These are phyloP conservation scores for Podosphaera leucotricha DNA, from an alignment of 2,329 filamentous ascomycete genomes.

Conservation along the genomic window DNA sequence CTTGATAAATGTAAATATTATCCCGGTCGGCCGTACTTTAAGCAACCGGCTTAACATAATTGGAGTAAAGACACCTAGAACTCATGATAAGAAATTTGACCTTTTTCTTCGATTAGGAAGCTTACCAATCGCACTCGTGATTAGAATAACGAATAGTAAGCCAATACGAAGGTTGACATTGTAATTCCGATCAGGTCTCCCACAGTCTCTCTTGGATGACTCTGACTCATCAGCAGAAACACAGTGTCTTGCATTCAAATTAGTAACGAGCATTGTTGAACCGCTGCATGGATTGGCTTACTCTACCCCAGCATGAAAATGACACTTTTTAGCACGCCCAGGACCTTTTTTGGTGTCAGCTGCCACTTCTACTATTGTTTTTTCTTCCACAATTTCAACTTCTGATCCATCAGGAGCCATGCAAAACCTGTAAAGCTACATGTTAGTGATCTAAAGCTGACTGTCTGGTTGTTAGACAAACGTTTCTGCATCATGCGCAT, in stretches of 20 bases:
- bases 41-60: constrained; percentile 22
- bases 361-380: constrained; percentile 3
- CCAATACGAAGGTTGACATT: constrained; percentile 46
- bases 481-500: constrained; percentile 33
- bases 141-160: constrained; percentile 47
- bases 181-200: constrained; percentile 32
- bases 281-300: constrained; percentile 18
- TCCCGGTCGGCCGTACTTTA: constrained; percentile 18
- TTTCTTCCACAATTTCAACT: constrained; percentile 24
- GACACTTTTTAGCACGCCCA: constrained; percentile 28
- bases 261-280: constrained; percentile 4
- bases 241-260: constrained; percentile 9
- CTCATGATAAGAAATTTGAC: constrained; percentile 2
- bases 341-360: constrained; percentile 5
- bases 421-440: constrained; percentile 28
- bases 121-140: constrained; percentile 38
- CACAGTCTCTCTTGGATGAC: constrained; percentile 20
- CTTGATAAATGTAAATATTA: constrained; percentile 39
- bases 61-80: constrained; percentile 34
- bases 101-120: background rate
- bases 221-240: constrained; percentile 3
- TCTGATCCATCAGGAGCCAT: constrained; percentile 34
- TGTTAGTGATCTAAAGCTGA: background rate
- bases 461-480: constrained; percentile 17
- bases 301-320: constrained; percentile 57